Percentiles rank a stretch among this genome's conserved stretches.
phyloP scores from a whole-genome alignment of 2,329 filamentous ascomycete genomes.

The Diaporthe velutina region DNA sequence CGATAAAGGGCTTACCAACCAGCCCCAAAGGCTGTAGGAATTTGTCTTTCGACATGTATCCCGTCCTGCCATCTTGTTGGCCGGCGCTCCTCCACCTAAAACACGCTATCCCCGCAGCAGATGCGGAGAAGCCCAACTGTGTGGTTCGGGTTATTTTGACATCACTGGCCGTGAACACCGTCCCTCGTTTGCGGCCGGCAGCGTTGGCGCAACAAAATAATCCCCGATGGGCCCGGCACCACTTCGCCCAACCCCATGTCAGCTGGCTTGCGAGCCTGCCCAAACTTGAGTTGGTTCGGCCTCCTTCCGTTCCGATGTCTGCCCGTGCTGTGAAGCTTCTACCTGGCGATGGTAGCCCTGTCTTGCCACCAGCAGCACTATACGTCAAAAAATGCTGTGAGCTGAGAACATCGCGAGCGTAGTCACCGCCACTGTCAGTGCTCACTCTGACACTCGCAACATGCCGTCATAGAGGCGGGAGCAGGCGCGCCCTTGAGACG shows the following conservation, averaged over 20 bases:
- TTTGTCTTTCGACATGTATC: conserved; percentile 9
- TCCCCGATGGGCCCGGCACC: conserved; percentile 12
- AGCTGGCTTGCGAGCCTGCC: not conserved
- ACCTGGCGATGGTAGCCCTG: conserved; percentile 4
- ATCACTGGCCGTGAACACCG: conserved; percentile 17
- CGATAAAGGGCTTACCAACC: conserved; percentile 6
- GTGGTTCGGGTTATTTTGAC: conserved; percentile 24
- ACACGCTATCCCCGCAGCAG: conserved; percentile 21
- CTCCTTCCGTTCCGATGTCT: not conserved
- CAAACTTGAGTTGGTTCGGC: not conserved
- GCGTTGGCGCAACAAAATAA: conserved; percentile 17
- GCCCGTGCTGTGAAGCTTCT: conserved; percentile 3
- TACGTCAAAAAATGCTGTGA: not conserved
- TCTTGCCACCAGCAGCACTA: not conserved
- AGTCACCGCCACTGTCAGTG: conserved; percentile 33
- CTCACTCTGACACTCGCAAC: not conserved
- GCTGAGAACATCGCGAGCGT: not conserved
- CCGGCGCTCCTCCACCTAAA: conserved; percentile 26
- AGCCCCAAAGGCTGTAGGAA: not conserved
- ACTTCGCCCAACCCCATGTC: not conserved
- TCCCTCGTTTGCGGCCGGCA: conserved; percentile 18
- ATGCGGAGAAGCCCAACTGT: conserved; percentile 32
- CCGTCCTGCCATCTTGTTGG: conserved; percentile 11
- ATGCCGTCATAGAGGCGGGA: conserved; percentile 23
- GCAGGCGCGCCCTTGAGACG: conserved; percentile 1